These are phyloP conservation scores for Psidium friedrichsthalianum DNA, from an alignment of 345 rosid species.

Conservation along the genomic window DNA sequence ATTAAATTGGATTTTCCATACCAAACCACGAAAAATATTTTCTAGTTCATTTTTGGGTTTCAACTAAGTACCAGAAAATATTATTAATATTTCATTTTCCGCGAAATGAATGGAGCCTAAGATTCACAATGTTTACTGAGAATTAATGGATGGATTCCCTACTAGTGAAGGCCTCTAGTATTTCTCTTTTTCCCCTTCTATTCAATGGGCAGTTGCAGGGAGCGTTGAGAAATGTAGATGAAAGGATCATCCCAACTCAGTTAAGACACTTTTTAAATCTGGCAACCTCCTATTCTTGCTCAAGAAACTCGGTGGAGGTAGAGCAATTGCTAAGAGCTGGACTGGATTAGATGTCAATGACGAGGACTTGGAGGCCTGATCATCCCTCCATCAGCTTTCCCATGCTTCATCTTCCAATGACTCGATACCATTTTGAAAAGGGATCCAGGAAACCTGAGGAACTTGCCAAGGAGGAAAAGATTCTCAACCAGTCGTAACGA, in stretches of 20 bases:
- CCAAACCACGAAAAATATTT: too few relatives aligned
- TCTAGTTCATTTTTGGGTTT: too few relatives aligned
- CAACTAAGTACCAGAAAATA: too few relatives aligned
- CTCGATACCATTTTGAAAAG: slow-evolving; percentile 48
- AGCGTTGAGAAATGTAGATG: slow-evolving; percentile 46
- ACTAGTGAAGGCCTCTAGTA: background rate
- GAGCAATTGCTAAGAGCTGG: slow-evolving; percentile 41
- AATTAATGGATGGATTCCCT: background rate
- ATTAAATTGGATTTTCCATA: too few relatives aligned
- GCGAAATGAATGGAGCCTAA: too few relatives aligned
- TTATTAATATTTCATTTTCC: too few relatives aligned
- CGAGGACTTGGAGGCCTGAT: slow-evolving; percentile 29
- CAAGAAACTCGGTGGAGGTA: slow-evolving; percentile 55
- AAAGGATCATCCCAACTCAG: slow-evolving; percentile 53
- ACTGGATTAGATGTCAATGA: slow-evolving; percentile 53
- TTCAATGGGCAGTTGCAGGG: slow-evolving; percentile 25
- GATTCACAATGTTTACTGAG: background rate
- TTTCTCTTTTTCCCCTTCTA: background rate
- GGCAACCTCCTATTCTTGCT: slow-evolving; percentile 54
- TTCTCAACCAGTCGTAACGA: slow-evolving; percentile 65
- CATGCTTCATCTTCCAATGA: slow-evolving; percentile 64
- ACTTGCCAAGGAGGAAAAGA: slow-evolving; percentile 51
- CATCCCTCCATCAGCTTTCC: slow-evolving; percentile 69
- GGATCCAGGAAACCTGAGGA: slow-evolving; percentile 61
- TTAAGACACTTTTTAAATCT: slow-evolving; percentile 60